These are phyloP conservation scores for Penicillium sp. DNA, from an alignment of 2,329 filamentous ascomycete genomes.

Conservation along the genomic window DNA sequence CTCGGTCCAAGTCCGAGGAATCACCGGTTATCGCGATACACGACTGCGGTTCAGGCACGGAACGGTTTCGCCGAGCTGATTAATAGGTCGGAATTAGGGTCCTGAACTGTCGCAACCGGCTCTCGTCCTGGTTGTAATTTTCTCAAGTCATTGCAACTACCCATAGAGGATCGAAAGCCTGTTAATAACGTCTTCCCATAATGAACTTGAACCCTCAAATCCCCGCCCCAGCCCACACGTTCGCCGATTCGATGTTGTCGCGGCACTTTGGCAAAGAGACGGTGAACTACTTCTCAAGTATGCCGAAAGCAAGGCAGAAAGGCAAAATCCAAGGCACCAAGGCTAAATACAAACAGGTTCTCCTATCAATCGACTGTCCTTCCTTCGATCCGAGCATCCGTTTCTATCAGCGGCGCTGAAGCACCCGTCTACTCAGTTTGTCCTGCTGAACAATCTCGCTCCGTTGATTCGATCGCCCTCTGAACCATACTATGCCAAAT, in stretches of 20 bases:
- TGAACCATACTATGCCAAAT: constrained; percentile 66
- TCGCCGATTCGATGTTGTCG: constrained; percentile 56
- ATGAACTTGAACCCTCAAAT: constrained; percentile 41
- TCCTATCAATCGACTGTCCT: constrained; percentile 50
- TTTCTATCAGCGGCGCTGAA: constrained; percentile 50
- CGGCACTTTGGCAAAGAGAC: constrained; percentile 51
- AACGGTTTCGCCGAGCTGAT: constrained; percentile 16
- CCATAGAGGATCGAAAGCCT: background rate
- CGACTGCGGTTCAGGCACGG: background rate
- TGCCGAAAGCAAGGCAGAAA: constrained; percentile 5
- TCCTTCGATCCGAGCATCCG: constrained; percentile 47
- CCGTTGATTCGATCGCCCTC: constrained; percentile 64
- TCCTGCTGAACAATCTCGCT: constrained; percentile 75
- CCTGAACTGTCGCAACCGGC: background rate
- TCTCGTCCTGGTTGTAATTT: background rate
- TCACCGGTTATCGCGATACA: constrained; percentile 5
- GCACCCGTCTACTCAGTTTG: constrained; percentile 57
- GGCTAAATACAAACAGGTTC: constrained; percentile 37
- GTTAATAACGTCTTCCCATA: constrained; percentile 5
- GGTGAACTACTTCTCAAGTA: constrained; percentile 53
- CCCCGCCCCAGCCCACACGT: constrained; percentile 57
- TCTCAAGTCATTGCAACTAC: background rate
- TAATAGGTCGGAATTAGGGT: constrained; percentile 8
- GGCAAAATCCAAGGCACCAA: background rate
- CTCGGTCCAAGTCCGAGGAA: constrained; percentile 16